Base-by-base conservation (phyloP, 768 basidiomycete species). In the Termitomyces sp. region DNA sequence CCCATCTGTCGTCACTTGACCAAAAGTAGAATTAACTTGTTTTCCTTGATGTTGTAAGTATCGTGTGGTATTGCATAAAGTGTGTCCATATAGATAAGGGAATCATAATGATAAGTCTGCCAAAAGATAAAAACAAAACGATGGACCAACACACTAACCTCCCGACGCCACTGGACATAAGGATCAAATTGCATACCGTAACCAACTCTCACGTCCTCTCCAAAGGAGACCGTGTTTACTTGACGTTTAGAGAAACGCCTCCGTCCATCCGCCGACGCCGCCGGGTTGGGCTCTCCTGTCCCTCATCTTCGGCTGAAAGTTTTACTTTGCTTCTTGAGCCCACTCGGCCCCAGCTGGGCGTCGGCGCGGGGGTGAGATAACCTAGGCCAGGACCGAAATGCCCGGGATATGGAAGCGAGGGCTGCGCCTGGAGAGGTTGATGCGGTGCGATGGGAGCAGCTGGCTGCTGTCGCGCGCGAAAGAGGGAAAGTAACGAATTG, bases 401-500 rank as follows among this genome's bases (percentile, higher is more conserved):
- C 44, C 76, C 68, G 25, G 74, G 73, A 66, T 77, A 79, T 35
- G 79, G 70, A 49, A 73, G 64, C 27, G 57, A 47, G 56, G 70
- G 70, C 57, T 73, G 71, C 19, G 55, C 51, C 30, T 61, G 60
- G 14, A 59, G 63, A 58, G 65, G 58, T 53, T 69, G 72, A 52
- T 66, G 67, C 47, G 68, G 67, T 48, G 69, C 62, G 44, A 66
- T 66, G 57, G 72, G 54, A 62, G 64, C 67, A 59, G 66, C 66
- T 63, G 80, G 77, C 35, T 81, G 79, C 66, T 82, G 80, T 64
- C 82, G 80, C 43, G 88, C 76, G 51, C 90, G 88, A 69, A 89
- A 91, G 39, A 91, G 76, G 35, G 86, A 86, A 53, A 91, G 76
- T 52, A 91, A 71, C n/a, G 87, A 73, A 71, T 92, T 92, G 71